Evolutionary conservation across 2,329 filamentous ascomycete genomes (phyloP).

Genomic region (Chrysosporium queenslandicum): DNA sequence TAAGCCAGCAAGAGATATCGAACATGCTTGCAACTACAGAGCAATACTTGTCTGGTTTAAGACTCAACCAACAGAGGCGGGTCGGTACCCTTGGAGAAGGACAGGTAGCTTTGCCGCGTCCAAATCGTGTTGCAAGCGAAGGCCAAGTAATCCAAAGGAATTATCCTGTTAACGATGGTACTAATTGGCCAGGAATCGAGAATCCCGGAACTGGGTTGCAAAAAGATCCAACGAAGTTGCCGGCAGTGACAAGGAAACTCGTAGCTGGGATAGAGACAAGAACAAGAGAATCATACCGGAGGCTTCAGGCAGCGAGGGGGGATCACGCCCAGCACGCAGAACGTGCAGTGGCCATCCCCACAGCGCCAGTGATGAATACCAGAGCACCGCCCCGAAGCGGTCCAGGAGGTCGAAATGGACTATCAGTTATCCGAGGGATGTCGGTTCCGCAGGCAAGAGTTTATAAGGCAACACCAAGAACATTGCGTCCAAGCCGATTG

Average conservation of each 20-base stretch:
- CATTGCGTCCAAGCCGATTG: conserved; percentile 7
- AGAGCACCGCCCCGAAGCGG: neutral
- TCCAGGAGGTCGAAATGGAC: neutral
- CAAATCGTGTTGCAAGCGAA: no score
- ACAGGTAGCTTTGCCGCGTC: neutral
- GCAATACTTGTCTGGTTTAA: conserved; percentile 4
- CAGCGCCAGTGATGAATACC: neutral
- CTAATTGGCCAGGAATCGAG: neutral
- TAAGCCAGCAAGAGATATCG: conserved; percentile 1
- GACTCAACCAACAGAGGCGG: conserved; percentile 1
- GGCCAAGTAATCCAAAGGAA: neutral
- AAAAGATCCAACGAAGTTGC: neutral
- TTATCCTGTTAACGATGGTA: neutral
- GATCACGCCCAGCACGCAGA: neutral
- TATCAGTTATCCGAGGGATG: neutral
- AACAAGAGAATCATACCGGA: neutral
- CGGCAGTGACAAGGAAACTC: neutral
- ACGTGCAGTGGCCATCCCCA: neutral
- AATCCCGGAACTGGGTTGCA: neutral
- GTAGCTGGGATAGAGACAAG: neutral
- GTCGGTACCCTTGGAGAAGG: neutral
- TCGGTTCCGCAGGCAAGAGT: neutral
- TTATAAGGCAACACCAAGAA: conserved; percentile 8
- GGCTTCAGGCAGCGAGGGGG: neutral
- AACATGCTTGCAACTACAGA: conserved; percentile 5